phyloP scores from a whole-genome alignment of 306 rosid genomes.

The Rosa rugosa region DNA sequence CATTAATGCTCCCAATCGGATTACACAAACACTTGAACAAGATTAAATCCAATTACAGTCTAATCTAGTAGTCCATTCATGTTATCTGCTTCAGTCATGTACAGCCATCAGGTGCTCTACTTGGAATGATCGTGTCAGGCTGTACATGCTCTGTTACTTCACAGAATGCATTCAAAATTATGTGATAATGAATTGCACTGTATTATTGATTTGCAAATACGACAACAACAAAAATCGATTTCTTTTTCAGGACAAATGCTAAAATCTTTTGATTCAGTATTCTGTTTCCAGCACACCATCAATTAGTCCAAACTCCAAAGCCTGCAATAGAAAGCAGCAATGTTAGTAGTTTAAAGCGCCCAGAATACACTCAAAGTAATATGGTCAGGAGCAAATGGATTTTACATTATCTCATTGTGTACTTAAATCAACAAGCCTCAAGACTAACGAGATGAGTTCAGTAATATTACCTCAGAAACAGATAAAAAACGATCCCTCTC shows the following conservation, averaged over 20 bases:
- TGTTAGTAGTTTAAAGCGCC: not conserved
- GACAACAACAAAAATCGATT: not conserved
- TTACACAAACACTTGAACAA: no score
- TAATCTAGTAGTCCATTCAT: no score
- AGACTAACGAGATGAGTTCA: not conserved
- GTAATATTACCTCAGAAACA: slow-evolving; percentile 67
- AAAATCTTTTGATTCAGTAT: slow-evolving; percentile 43
- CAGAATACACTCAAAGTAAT: not conserved
- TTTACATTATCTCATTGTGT: not conserved
- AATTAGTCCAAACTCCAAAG: slow-evolving; percentile 86
- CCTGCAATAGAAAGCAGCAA: slow-evolving; percentile 50
- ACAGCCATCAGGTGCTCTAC: no score
- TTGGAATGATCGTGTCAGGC: not conserved
- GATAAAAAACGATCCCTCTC: slow-evolving; percentile 93
- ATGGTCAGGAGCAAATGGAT: not conserved
- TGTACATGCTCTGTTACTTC: not conserved
- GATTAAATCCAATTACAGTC: no score
- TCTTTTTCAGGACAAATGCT: not conserved
- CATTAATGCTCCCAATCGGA: no score
- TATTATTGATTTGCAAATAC: not conserved
- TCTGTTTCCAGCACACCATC: slow-evolving; percentile 92
- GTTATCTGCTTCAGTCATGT: no score
- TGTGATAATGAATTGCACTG: not conserved
- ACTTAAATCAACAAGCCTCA: not conserved
- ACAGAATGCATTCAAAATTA: not conserved